Percentiles rank a stretch among this genome's conserved stretches.
phyloP scores from a whole-genome alignment of 495 filamentous ascomycete species.

The Xylaria longipes region DNA sequence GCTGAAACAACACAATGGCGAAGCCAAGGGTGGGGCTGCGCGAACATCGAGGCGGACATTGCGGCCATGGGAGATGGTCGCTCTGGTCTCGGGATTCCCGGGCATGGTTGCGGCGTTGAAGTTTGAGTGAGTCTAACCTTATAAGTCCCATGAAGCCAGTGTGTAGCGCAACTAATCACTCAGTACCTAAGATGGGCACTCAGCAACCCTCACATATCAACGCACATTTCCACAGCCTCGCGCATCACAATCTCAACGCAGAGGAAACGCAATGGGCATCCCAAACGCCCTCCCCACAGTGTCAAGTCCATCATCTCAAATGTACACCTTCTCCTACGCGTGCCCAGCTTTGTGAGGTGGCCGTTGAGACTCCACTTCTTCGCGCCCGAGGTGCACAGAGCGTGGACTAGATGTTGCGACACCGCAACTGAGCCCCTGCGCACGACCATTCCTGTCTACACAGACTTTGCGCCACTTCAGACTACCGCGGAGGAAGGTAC shows the following conservation, averaged over 20 bases:
- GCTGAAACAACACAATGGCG: constrained; percentile 88
- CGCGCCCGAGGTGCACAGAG: constrained; percentile 65
- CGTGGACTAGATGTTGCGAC: constrained; percentile 70
- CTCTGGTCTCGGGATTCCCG: constrained; percentile 87
- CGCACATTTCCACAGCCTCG: constrained; percentile 68
- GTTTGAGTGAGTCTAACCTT: constrained; percentile 75
- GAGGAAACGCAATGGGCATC: constrained; percentile 50
- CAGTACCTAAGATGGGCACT: constrained; percentile 78
- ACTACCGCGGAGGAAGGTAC: constrained; percentile 3
- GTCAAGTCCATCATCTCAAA: constrained; percentile 71
- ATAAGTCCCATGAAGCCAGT: not conserved
- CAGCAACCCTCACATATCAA: constrained; percentile 78
- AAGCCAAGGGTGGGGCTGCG: constrained; percentile 76
- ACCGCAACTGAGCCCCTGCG: constrained; percentile 56
- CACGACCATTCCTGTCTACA: constrained; percentile 57
- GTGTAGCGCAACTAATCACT: constrained; percentile 15
- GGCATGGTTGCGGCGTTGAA: constrained; percentile 86
- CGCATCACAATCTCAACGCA: constrained; percentile 53
- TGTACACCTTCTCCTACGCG: constrained; percentile 78
- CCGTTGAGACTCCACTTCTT: constrained; percentile 88
- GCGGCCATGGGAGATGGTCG: constrained; percentile 93
- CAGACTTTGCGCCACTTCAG: constrained; percentile 54
- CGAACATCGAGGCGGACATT: constrained; percentile 69
- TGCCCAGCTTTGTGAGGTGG: constrained; percentile 78
- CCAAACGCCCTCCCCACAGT: constrained; percentile 60